Evolutionary conservation across 306 rosid genomes (phyloP).

Genomic region (Vicia villosa): DNA sequence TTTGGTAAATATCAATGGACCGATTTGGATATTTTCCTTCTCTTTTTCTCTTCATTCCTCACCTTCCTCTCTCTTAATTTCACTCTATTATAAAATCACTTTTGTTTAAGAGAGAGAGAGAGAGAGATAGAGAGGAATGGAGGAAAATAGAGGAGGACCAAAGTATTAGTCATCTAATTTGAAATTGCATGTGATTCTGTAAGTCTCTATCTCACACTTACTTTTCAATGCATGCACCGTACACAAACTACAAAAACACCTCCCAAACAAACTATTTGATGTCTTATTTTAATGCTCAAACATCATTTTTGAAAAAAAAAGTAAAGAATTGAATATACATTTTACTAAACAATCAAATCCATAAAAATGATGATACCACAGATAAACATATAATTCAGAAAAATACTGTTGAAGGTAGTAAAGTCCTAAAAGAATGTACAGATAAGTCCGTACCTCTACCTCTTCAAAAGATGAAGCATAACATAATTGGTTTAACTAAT

Average conservation of each 20-base stretch:
- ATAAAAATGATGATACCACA: neutral
- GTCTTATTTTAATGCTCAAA: neutral
- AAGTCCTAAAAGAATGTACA: neutral
- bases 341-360: neutral
- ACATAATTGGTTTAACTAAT: neutral
- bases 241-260: neutral
- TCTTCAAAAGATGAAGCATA: slow-evolving; percentile 6
- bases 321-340: neutral
- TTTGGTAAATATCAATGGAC: neutral
- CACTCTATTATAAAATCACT: neutral
- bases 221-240: neutral
- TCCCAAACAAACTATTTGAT: neutral
- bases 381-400: neutral
- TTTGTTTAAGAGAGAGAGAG: too few relatives aligned
- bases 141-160: too few relatives aligned
- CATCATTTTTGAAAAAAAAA: neutral
- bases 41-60: too few relatives aligned
- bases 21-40: too few relatives aligned
- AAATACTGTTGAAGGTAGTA: neutral
- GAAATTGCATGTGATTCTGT: neutral
- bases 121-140: too few relatives aligned
- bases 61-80: too few relatives aligned
- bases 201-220: neutral
- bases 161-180: too few relatives aligned
- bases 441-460: slow-evolving; percentile 2